Evolutionary conservation across 495 filamentous ascomycete genomes (phyloP).

Genomic region (Clavariopsis aquatica): DNA sequence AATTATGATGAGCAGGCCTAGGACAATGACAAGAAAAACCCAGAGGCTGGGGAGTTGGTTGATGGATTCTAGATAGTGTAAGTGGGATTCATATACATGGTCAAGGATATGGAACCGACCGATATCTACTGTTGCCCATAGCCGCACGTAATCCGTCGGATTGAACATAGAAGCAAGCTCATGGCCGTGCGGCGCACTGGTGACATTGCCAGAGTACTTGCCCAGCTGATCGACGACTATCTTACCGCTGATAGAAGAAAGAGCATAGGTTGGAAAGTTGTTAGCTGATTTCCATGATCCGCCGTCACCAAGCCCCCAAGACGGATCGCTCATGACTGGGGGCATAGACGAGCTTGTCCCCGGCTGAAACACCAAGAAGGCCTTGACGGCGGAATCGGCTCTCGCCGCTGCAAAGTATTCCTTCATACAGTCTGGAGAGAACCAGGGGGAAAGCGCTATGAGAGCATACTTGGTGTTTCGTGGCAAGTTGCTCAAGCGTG

Average conservation of each 20-base stretch:
- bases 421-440: slow-evolving; percentile 65
- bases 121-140: slow-evolving; percentile 65
- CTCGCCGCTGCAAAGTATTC: slow-evolving; percentile 67
- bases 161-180: slow-evolving; percentile 53
- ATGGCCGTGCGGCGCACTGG: slow-evolving; percentile 57
- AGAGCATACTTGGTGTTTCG: slow-evolving; percentile 50
- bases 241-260: slow-evolving; percentile 65
- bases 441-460: slow-evolving; percentile 91
- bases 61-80: slow-evolving; percentile 41
- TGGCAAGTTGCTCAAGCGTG: slow-evolving; percentile 67
- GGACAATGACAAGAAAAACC: slow-evolving; percentile 78
- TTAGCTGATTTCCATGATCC: slow-evolving; percentile 63
- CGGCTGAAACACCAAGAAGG: slow-evolving; percentile 75
- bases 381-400: slow-evolving; percentile 54
- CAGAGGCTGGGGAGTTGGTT: slow-evolving; percentile 67
- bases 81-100: not conserved
- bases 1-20: slow-evolving; percentile 70
- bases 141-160: slow-evolving; percentile 50
- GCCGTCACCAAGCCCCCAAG: slow-evolving; percentile 68
- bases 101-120: slow-evolving; percentile 48
- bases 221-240: slow-evolving; percentile 71
- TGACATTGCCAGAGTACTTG: slow-evolving; percentile 72
- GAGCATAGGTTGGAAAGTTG: slow-evolving; percentile 79
- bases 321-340: slow-evolving; percentile 56
- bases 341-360: slow-evolving; percentile 59